Percentiles rank a stretch among this genome's conserved stretches.
Conservation (phyloP, 805 yeast species). For the Candida succiphila region DNA sequence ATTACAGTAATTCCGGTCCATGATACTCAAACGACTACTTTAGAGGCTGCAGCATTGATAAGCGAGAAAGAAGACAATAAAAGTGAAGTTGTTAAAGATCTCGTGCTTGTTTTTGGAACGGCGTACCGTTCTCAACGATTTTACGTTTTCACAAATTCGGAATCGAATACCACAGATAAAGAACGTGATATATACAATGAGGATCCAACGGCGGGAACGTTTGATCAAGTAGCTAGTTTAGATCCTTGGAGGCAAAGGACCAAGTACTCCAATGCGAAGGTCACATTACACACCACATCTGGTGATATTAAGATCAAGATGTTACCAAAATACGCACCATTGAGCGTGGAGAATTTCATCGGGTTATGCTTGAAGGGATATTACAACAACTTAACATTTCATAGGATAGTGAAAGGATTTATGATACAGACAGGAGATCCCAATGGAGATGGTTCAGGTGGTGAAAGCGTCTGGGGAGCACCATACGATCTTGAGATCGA, state of each 20-base stretch:
- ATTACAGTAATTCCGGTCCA: slow-evolving; percentile 2
- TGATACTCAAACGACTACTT: background rate
- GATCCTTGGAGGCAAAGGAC: slow-evolving; percentile 1
- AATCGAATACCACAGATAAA: background rate
- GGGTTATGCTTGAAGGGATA: slow-evolving; percentile 25
- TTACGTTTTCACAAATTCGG: slow-evolving; percentile 1
- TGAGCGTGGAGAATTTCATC: slow-evolving; percentile 31
- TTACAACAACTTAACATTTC: slow-evolving; percentile 31
- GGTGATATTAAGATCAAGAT: slow-evolving; percentile 32
- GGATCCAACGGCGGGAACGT: background rate
- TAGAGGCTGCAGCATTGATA: background rate
- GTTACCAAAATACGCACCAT: slow-evolving; percentile 26
- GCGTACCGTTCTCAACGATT: slow-evolving; percentile 2
- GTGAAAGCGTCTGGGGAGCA: slow-evolving; percentile 25
- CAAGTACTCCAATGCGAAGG: slow-evolving; percentile 5
- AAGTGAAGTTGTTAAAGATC: background rate
- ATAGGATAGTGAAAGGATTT: slow-evolving; percentile 40
- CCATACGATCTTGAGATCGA: slow-evolving; percentile 37
- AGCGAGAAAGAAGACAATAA: background rate
- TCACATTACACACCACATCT: slow-evolving; percentile 26
- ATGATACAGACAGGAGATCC: slow-evolving; percentile 59
- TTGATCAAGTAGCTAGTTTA: background rate
- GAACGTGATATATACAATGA: slow-evolving; percentile 6
- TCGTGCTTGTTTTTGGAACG: slow-evolving; percentile 1
- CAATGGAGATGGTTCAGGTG: slow-evolving; percentile 29